Evolutionary conservation across 495 filamentous ascomycete genomes (phyloP), one percentile per base, ranked within the genome.

Genomic region (Corynascus novoguineensis): DNA sequence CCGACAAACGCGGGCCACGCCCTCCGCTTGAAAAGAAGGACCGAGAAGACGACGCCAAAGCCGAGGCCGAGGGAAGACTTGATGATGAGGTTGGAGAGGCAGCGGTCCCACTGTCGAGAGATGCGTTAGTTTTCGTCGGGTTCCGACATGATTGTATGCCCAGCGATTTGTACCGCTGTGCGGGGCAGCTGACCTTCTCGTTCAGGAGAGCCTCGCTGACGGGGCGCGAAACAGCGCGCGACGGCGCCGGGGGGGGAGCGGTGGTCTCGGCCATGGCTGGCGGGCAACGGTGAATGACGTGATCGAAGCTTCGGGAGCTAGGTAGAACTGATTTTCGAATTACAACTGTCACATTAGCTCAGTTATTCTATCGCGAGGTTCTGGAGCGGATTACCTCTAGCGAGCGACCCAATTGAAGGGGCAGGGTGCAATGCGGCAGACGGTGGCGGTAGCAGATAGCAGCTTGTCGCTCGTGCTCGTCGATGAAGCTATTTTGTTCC

Each of bases 21-120:
- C 72, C 93, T 84, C 69, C 93, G 85, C 81, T 95, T 96, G 83
- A 99, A 99, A 25, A 99, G 75, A 46, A 99, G 85, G 29, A 99
- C 92, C 45, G 92, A 97, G 80, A 99, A 97, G 72, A 97, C 87
- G 71, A 97, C 86, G 74, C 93, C 93, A 75, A 97, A 97, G 54
- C 86, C 88, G 63, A 96, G 84, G 63, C 93, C 93, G 70, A 99
- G 83, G 47, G 87, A 84, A 54, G 91, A 96, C 71, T 93, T 91
- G 77, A 97, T 92, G 67, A 97, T 81, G 75, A 96, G 82, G 66
- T 92, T 95, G 62, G 93, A 96, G 71, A 97, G 85, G 72, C 92
- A 95, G 73, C 86, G 90, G 73, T 99, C 93, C 93, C 93, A 99
- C 95, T 99, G 64, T 57, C 19, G 25, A 8, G 37, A 3, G 11